Evolutionary conservation across 2,329 filamentous ascomycete genomes (phyloP), one percentile per base, ranked within the genome.

Genomic region (Fusarium virguliforme): DNA sequence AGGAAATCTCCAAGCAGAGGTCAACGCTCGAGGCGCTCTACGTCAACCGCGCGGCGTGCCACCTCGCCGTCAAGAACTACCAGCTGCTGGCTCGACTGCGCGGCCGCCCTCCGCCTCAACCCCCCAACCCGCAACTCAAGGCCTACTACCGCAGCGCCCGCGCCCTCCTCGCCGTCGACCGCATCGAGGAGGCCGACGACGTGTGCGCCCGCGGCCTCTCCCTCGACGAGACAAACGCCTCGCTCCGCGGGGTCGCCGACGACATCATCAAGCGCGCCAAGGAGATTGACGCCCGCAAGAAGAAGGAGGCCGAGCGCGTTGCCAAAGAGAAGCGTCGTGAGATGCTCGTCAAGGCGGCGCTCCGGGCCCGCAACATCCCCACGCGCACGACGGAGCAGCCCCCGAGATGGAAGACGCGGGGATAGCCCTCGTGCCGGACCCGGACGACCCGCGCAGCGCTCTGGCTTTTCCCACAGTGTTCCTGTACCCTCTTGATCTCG

Each of bases 31-130:
- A 97, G 82, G 87, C 90, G 2, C 91, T 94, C 67, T 91, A 95
- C 80, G 89, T 92, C 69, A 99, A 99, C 82, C 90, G 96, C 67
- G 95, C 95, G 1, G 90, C 97, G 30, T 97, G 94, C 82, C 93
- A 98, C 80, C 86, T 99, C 67, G 92, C 94, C 80, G 86, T 98
- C 72, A 89, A 90, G 79, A 99, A 99, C 84, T 96, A 95, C 83
- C 91, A 91, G 90, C 69, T 94, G 92, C 82, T 97, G 92, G 76
- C 87, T 92, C 53, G 96, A 98, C 85, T 96, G 95, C 81, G 92
- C 91, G 3, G 86, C 89, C 8, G 92, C 93, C 1, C 86, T 99
- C 66, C 89, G 90, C 40, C 85, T 98, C 64, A 97, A 98, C 81
- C 87, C 91, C 4, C n/a, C n/a, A n/a, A n/a, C n/a, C n/a, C 81